Conservation (phyloP, 305 asterid genomes). For the Vinca major region DNA sequence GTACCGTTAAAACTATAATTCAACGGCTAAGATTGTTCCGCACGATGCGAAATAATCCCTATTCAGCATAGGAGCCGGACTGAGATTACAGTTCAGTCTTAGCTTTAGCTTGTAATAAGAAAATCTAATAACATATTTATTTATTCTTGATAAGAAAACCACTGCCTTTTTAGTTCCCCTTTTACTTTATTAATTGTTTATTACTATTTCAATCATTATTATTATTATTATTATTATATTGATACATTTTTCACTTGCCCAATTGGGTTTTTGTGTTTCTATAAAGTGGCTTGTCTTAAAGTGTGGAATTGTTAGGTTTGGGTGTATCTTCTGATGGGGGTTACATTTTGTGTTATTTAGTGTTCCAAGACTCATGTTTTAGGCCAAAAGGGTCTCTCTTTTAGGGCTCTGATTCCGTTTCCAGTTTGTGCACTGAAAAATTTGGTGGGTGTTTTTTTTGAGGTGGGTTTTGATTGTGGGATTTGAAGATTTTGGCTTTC, state of each 20-base stretch:
- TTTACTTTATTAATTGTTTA: conserved; percentile 10
- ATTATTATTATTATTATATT: conserved; percentile 8
- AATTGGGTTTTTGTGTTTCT: conserved; percentile 28
- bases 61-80: too few relatives aligned
- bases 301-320: conserved; percentile 25
- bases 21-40: too few relatives aligned
- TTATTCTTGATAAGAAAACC: conserved; percentile 1
- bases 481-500: conserved; percentile 20
- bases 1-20: too few relatives aligned
- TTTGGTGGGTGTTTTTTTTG: conserved; percentile 4
- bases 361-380: conserved; percentile 28
- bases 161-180: conserved; percentile 9
- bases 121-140: conserved; percentile 9
- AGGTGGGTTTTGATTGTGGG: conserved; percentile 21
- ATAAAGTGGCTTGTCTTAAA: conserved; percentile 25
- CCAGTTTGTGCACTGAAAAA: conserved; percentile 11
- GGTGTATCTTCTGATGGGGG: conserved; percentile 32
- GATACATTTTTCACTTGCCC: conserved; percentile 11
- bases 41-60: too few relatives aligned
- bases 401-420: background rate
- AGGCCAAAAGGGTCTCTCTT: conserved; percentile 12
- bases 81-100: conserved; percentile 37
- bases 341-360: conserved; percentile 20
- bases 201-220: conserved; percentile 16
- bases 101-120: conserved; percentile 43